Evolutionary conservation across 805 yeast species (phyloP).

Genomic region (Saccharomycopsis oosterbeekiorum): DNA sequence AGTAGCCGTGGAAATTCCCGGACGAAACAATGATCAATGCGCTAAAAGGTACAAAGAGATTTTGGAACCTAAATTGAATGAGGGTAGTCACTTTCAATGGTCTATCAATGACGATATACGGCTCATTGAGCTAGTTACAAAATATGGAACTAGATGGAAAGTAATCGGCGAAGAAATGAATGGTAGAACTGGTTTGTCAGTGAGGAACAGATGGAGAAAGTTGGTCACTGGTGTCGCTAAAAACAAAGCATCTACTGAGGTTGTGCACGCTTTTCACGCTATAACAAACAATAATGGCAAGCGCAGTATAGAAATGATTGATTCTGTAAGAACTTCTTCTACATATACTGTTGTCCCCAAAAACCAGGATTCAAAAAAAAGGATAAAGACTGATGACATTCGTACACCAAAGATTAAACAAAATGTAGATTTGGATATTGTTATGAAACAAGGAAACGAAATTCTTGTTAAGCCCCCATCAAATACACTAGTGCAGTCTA

Average conservation of each 20-base stretch:
- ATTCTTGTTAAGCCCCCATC: neutral
- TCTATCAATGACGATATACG: slow-evolving; percentile 61
- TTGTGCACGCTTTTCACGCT: slow-evolving; percentile 47
- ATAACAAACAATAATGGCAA: neutral
- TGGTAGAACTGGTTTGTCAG: slow-evolving; percentile 79
- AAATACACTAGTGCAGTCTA: neutral
- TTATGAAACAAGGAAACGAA: neutral
- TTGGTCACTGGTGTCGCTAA: slow-evolving; percentile 66
- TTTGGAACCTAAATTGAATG: slow-evolving; percentile 63
- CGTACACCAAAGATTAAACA: neutral
- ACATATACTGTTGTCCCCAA: neutral
- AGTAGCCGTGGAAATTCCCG: slow-evolving; percentile 64
- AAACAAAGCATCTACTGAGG: slow-evolving; percentile 47
- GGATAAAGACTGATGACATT: neutral
- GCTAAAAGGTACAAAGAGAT: slow-evolving; percentile 86
- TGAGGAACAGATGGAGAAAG: slow-evolving; percentile 89
- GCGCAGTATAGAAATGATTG: neutral
- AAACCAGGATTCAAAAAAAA: neutral
- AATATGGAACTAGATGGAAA: slow-evolving; percentile 84
- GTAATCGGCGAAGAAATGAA: slow-evolving; percentile 60
- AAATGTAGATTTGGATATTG: neutral
- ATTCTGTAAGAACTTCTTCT: neutral
- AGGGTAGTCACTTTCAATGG: slow-evolving; percentile 76
- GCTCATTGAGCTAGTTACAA: slow-evolving; percentile 56
- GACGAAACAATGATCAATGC: slow-evolving; percentile 92